A percentile compares a stretch with the other conserved stretches of the same genome.
phyloP scores from a whole-genome alignment of 2,329 filamentous ascomycete species.

The Fusarium xyrophilum region DNA sequence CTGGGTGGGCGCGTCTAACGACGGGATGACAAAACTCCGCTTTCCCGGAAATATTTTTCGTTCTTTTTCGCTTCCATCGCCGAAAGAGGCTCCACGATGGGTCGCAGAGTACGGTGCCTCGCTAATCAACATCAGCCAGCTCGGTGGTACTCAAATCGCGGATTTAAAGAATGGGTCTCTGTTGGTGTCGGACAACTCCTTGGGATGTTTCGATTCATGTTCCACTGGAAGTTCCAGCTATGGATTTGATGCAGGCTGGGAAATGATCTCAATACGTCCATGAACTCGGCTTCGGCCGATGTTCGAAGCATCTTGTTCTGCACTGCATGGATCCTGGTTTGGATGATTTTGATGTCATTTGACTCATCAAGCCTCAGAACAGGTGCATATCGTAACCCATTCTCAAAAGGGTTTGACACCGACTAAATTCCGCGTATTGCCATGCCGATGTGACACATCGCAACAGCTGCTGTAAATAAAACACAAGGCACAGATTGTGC shows the following conservation, averaged over 20 bases:
- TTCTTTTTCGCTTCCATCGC: constrained; percentile 30
- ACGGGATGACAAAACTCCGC: constrained; percentile 26
- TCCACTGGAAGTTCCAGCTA: constrained; percentile 15
- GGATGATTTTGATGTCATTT: not conserved
- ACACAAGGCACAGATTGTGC: constrained; percentile 11
- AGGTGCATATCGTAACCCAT: constrained; percentile 1
- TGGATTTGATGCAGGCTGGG: constrained; percentile 12
- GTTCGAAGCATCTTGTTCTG: constrained; percentile 1
- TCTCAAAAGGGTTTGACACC: constrained; percentile 11
- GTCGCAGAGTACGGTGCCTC: constrained; percentile 3
- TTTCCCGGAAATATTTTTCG: constrained; percentile 25
- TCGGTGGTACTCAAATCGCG: constrained; percentile 24
- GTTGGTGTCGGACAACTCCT: constrained; percentile 1
- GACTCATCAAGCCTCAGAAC: constrained; percentile 10
- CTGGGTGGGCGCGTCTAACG: constrained; percentile 7
- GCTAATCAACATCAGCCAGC: constrained; percentile 16
- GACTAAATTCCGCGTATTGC: constrained; percentile 18
- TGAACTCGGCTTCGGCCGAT: constrained; percentile 17
- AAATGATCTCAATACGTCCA: constrained; percentile 5
- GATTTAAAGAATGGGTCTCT: constrained; percentile 13
- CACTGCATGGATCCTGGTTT: constrained; percentile 1
- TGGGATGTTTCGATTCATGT: constrained; percentile 6
- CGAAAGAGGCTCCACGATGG: constrained; percentile 16
- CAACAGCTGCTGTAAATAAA: constrained; percentile 5
- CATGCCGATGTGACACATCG: not conserved